Evolutionary conservation across 352 stramenopile genomes (phyloP), one percentile per base, ranked within the genome.

Genomic region (Phytophthora podocarpi): DNA sequence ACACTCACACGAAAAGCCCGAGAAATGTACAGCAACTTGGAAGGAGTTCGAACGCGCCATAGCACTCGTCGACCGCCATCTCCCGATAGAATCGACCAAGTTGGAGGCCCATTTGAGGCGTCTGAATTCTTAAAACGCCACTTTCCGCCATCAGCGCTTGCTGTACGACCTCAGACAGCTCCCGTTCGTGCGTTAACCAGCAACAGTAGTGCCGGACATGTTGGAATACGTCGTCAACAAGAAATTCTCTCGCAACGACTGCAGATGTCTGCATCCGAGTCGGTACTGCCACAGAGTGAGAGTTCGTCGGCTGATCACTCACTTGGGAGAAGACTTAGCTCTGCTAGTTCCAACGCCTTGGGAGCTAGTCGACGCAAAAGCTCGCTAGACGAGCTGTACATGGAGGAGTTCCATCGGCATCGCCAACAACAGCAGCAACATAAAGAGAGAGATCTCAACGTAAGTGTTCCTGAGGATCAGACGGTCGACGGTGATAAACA

Each of bases 21-120:
- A 4, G 72, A 78, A 4, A 89, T 90, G 77, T 90, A 90, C 46
- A 58, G 46, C 0, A 89, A 88, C 42, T 48, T 89, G 27, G 58
- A 80, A 16, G 39, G 51, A 6, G 34, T 67, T 6, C 48, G 68
- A 30, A 46, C 28, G 2, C 56, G 50, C 5, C 42, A 70, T 31
- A 34, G 18, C 8, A 43, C 21, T 41, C 62, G 16, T 40, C 50
- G 32, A 9, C 40, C 34, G 2, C 37, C 13, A 21, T 52, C 40
- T 18, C 26, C 35, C 21, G 60, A 57, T n/a, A 21, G 5, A 55
- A 43, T 35, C 20, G 41, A 59, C n/a, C 46, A 39, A 15, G 42
- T 30, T 16, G 39, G 23, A 39, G 58, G 42, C 21, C 24, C 49
- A 12, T 28, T 87, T 3, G 64, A 78, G 24, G 64, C 75, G 24